Percentiles rank a stretch among this genome's conserved stretches.
These are phyloP conservation scores for Saccharomycopsis selenospora DNA, from an alignment of 805 yeast species.

Conservation along the genomic window DNA sequence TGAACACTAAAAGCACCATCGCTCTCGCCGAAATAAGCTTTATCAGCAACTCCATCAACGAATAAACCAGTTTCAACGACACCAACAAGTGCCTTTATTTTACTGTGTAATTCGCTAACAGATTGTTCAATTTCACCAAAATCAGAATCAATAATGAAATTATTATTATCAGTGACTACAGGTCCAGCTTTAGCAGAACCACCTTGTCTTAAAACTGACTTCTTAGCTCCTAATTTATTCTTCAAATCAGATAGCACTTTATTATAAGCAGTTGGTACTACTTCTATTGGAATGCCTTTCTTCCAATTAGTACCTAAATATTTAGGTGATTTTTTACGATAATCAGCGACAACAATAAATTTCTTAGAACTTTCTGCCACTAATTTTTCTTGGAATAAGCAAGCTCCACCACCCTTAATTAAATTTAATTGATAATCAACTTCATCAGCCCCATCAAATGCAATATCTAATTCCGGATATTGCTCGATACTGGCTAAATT, in stretches of 20 bases:
- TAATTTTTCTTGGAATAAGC: slow-evolving; percentile 91
- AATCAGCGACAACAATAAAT: slow-evolving; percentile 88
- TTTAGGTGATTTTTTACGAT: slow-evolving; percentile 66
- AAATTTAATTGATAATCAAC: slow-evolving; percentile 74
- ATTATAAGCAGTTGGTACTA: slow-evolving; percentile 81
- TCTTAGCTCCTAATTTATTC: slow-evolving; percentile 47
- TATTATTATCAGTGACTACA: slow-evolving; percentile 90
- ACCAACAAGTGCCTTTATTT: slow-evolving; percentile 74
- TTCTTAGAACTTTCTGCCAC: slow-evolving; percentile 74
- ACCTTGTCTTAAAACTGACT: slow-evolving; percentile 70
- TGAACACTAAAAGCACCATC: slow-evolving; percentile 50
- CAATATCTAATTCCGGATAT: slow-evolving; percentile 75
- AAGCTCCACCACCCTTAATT: slow-evolving; percentile 99
- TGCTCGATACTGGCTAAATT: slow-evolving; percentile 77
- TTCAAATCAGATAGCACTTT: slow-evolving; percentile 62
- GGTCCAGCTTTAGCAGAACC: slow-evolving; percentile 95
- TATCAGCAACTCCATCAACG: slow-evolving; percentile 57
- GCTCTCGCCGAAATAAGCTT: slow-evolving; percentile 84
- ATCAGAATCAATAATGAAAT: slow-evolving; percentile 87
- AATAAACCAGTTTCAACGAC: slow-evolving; percentile 96
- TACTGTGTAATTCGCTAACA: slow-evolving; percentile 46
- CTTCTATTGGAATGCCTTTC: slow-evolving; percentile 92
- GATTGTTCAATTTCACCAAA: slow-evolving; percentile 61
- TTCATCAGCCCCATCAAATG: slow-evolving; percentile 97
- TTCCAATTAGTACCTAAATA: slow-evolving; percentile 74